Base-by-base conservation (phyloP, 2,329 filamentous ascomycete species). In the Zymoseptoria brevis region DNA sequence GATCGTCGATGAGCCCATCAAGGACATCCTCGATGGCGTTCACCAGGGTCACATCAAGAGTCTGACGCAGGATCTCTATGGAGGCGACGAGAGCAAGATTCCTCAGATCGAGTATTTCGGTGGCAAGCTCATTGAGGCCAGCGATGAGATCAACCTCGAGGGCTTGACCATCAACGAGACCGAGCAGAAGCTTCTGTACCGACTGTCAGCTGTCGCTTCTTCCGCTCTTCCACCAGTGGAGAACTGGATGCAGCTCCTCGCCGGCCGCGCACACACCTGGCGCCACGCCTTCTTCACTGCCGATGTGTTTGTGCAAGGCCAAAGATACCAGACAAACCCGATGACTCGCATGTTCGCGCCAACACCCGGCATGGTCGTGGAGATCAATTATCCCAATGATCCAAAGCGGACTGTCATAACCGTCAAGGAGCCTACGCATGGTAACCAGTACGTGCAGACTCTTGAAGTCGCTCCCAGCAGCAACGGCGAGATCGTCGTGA, bases 321-420 rank as follows among this genome's bases (percentile, higher is more conserved):
- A 96, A 74, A 91, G 95, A 72, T 97, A 96, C 79, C 90, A 97
- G 79, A 96, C 90, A 59, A 99, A 99, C 77, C 95, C 94, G 0
- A 88, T 96, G 78, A 88, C 87, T 73, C 87, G 93, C 58, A 91
- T 99, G 60, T 93, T 97, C 66, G 87, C 89, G 9, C 94, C 94
- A 13, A 84, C 86, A 13, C 86, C 87, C 35, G 94, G 94, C 53
- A 85, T 97, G 75, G 87, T 91, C 60, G 90, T 99, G 35, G 94
- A 99, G 77, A 89, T 99, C 62, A 75, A 81, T 21, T 78, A 93
- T 71, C 91, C 93, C 21, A 87, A 93, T 60, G 86, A 96, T 50
- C 87, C 92, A 3, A 76, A 83, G 60, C 92, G 89, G 78, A 97
- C 92, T 2, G 82, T 86, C 57, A 95, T 99, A 72, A 83, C 84